Base-by-base conservation (phyloP, 2,329 filamentous ascomycete species). In the Colletotrichum orchidophilum region DNA sequence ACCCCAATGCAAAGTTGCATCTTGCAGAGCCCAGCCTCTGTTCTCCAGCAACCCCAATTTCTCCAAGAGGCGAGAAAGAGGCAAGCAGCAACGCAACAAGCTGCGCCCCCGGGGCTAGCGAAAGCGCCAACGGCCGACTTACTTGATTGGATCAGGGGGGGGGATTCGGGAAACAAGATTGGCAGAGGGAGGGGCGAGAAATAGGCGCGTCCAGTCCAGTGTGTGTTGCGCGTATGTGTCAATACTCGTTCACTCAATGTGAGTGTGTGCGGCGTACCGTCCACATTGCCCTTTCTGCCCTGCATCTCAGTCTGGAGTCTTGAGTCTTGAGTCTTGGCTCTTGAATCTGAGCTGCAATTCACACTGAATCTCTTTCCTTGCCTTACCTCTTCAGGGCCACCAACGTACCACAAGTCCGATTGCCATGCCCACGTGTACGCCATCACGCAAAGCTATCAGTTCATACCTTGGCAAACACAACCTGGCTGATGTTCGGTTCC, bases 21-120 rank as follows among this genome's bases (percentile, higher is more conserved):
- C 39, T 46, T 46, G 39, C 39, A 46, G 18, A 46, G 18, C 39
- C 39, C 39, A 46, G 39, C 39, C 39, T 18, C 39, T n/a, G 5
- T 29, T 29, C 35, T 29, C 57, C 57, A 42, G 26, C 3, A 15
- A 29, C 26, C 9, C 15, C 57, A 13, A 7, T 21, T 8, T 5
- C 27, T 33, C 29, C 29, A 35, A 15, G 21, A 15, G 27, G 26
- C 18, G 27, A 55, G 12, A 15, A 54, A 18, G 9, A 50, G 59
- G 18, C 39, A 2, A 50, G n/a, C 2, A 42, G 55, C 26, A 26
- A 67, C 33, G 54, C 46, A 53, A 53, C 21, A 42, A 52, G 57
- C 63, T 67, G 57, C 68, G 63, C 68, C 58, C 26, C 55, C 63
- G 49, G 55, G 63, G 57, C 63, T 66, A 70, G 35, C 57, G 57